phyloP scores from a whole-genome alignment of 2,329 filamentous ascomycete genomes.

The Huntiella omanensis region DNA sequence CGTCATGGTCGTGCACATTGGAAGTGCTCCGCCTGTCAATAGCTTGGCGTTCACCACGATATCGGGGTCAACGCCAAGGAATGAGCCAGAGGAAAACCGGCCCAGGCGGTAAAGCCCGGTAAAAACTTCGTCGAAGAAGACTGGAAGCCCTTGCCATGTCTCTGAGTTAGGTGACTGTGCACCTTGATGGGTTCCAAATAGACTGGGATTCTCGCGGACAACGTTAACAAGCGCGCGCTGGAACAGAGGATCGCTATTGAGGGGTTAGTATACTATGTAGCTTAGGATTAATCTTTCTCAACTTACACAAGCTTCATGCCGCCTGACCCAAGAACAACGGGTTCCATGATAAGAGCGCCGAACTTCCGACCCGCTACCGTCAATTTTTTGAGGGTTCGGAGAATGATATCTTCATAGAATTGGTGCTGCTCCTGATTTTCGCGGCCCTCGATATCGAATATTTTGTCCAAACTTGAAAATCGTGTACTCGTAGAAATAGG shows the following conservation, averaged over 20 bases:
- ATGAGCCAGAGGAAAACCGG: constrained; percentile 48
- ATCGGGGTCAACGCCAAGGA: constrained; percentile 50
- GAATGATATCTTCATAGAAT: constrained; percentile 43
- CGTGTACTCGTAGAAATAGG: constrained; percentile 15
- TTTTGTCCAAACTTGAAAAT: constrained; percentile 29
- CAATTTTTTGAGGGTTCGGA: constrained; percentile 31
- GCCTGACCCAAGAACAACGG: constrained; percentile 61
- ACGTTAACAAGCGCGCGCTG: constrained; percentile 51
- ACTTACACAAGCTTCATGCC: constrained; percentile 65
- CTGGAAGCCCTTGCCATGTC: constrained; percentile 53
- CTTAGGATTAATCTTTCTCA: background rate
- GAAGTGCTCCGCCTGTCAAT: constrained; percentile 61
- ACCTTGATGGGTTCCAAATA: constrained; percentile 26
- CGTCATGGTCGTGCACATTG: constrained; percentile 57
- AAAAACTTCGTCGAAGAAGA: constrained; percentile 78
- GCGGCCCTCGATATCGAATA: constrained; percentile 41
- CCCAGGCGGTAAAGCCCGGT: constrained; percentile 71
- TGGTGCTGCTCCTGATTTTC: constrained; percentile 24
- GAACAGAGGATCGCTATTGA: constrained; percentile 56
- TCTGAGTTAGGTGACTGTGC: constrained; percentile 13
- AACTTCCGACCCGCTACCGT: constrained; percentile 42
- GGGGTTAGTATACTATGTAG: background rate
- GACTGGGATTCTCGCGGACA: constrained; percentile 37
- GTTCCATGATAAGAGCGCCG: constrained; percentile 63
- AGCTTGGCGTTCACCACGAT: constrained; percentile 71